phyloP scores from a whole-genome alignment of 192 early-diverging fungal species.

The Martensiomyces pterosporus region DNA sequence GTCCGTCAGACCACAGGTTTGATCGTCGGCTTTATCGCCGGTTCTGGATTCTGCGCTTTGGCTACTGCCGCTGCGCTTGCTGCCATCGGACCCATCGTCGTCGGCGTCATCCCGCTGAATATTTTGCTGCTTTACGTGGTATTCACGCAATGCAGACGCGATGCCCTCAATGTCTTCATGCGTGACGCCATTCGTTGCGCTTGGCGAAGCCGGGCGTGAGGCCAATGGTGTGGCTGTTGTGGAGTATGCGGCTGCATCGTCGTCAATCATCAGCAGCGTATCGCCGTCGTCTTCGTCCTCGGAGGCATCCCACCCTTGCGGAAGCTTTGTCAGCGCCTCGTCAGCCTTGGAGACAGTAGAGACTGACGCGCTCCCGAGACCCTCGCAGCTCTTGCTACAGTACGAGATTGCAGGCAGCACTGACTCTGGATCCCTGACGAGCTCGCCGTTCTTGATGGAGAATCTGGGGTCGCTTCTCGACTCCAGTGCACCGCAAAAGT shows the following conservation, averaged over 20 bases:
- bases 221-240: neutral
- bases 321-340: slow-evolving; percentile 11
- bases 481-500: slow-evolving; percentile 10
- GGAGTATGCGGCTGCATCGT: slow-evolving; percentile 5
- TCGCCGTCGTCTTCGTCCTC: slow-evolving; percentile 20
- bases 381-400: slow-evolving; percentile 21
- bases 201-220: neutral
- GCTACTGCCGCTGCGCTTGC: neutral
- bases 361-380: neutral
- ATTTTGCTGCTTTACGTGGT: slow-evolving; percentile 16
- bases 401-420: slow-evolving; percentile 1
- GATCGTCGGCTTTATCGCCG: neutral
- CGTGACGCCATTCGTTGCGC: neutral
- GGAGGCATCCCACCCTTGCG: slow-evolving; percentile 21
- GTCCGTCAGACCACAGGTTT: neutral
- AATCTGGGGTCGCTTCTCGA: neutral
- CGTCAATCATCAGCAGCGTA: slow-evolving; percentile 18
- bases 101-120: neutral
- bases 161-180: slow-evolving; percentile 1
- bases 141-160: slow-evolving; percentile 10
- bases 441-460: neutral
- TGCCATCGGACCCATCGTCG: neutral
- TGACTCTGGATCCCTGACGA: neutral
- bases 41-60: neutral
- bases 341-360: slow-evolving; percentile 7